phyloP scores from a whole-genome alignment of 805 yeast species.

The Millerozyma acaciae region DNA sequence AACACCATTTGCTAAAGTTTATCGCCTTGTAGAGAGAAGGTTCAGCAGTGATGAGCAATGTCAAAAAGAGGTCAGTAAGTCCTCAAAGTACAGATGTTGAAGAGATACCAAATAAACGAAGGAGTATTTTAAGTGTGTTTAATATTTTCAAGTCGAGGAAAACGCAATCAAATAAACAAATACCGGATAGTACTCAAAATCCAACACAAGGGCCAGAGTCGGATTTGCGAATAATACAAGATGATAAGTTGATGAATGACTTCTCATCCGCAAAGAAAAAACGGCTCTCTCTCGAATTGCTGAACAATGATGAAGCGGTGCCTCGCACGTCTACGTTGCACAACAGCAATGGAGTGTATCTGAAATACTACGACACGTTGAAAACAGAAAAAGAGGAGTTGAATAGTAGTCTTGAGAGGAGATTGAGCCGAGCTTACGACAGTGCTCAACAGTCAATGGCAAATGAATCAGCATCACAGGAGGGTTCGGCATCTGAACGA shows the following conservation, averaged over 20 bases:
- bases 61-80: conserved; percentile 15
- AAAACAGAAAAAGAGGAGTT: conserved; percentile 15
- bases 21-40: too few relatives aligned
- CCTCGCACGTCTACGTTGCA: conserved; percentile 26
- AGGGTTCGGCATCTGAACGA: neutral
- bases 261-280: conserved; percentile 26
- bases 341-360: conserved; percentile 15
- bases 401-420: conserved; percentile 25
- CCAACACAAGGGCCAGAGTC: neutral
- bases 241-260: conserved; percentile 18
- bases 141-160: conserved; percentile 10
- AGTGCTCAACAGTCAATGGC: conserved; percentile 7
- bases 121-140: conserved; percentile 8
- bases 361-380: conserved; percentile 15
- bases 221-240: conserved; percentile 6
- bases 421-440: conserved; percentile 20
- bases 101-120: too few relatives aligned
- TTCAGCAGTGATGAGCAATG: conserved; percentile 1
- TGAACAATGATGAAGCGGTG: conserved; percentile 9
- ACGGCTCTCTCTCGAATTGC: conserved; percentile 22
- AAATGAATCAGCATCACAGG: conserved; percentile 8
- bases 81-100: conserved; percentile 11
- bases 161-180: conserved; percentile 3
- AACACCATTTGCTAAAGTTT: too few relatives aligned
- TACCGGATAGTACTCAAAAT: neutral